Base-by-base conservation (phyloP, 2,329 filamentous ascomycete genomes). In the Paecilomyces sp. region DNA sequence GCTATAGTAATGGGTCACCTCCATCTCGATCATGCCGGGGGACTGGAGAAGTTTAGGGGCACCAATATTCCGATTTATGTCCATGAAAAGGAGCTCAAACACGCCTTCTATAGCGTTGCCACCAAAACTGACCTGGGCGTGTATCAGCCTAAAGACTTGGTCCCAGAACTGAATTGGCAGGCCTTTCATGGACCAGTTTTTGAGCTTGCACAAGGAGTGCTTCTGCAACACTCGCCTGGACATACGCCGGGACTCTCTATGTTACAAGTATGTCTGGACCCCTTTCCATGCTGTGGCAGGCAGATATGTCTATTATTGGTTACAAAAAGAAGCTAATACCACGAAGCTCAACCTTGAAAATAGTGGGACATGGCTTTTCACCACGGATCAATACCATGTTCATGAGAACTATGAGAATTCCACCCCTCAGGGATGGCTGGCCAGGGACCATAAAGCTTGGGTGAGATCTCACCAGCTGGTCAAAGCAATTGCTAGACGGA, bases 11-110 rank as follows among this genome's bases (percentile, higher is more conserved):
- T 81, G 18, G 76, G 79, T 2, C 79, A 81, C 58, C 66, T 82
- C 33, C 78, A 81, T 63, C 62, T 80, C 1, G 79, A 81, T 61
- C 79, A 81, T 62, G 79, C 79, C 0, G 79, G 79, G 2, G 79
- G 79, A 0, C 65, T 81, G 0, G 77, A 80, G 55, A 71, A 80
- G 57, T 81, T 81, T 54, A 47, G 73, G 2, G 69, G 70, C 47
- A 78, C 72, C 4, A 73, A 76, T 31, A 68, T 80, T 5, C 76
- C 77, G 4, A 79, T 80, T 56, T 80, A 76, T 61, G 76, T 80
- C 3, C 79, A 81, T 60, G 79, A 81, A 62, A 73, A 76, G 58
- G 79, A 80, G 58, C 72, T 80, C 65, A 74, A 77, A 57, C 72
- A 77, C 36, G 78, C 78, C 1, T 79, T 74, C 61, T 80, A 76